Evolutionary conservation across 345 rosid genomes (phyloP).

Genomic region (Excoecaria cochinchinensis): DNA sequence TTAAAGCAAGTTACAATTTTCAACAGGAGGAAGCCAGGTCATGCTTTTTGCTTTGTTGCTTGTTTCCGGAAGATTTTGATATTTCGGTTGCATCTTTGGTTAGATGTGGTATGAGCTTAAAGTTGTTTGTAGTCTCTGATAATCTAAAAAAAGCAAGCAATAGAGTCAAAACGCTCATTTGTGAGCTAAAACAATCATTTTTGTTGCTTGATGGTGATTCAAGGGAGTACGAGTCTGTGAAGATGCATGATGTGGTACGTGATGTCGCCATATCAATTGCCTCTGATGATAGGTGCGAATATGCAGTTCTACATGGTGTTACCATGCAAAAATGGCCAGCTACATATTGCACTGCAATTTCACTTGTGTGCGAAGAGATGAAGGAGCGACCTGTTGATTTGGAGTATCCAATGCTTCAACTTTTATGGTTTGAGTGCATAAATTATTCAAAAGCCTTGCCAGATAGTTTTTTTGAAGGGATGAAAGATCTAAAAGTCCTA

Average conservation of each 20-base stretch:
- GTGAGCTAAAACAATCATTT: background rate
- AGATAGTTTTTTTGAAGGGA: constrained; percentile 4
- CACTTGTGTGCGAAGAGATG: background rate
- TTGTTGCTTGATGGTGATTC: background rate
- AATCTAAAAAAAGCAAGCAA: background rate
- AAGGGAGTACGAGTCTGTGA: background rate
- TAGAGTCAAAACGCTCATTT: background rate
- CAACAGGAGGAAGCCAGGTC: background rate
- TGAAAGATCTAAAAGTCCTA: constrained; percentile 23
- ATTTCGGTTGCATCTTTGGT: constrained; percentile 6
- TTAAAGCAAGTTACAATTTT: constrained; percentile 2
- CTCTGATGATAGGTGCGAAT: background rate
- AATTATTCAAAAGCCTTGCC: background rate
- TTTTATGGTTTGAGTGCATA: background rate
- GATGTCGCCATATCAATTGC: background rate
- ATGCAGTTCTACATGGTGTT: background rate
- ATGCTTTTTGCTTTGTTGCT: constrained; percentile 11
- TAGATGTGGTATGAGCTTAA: constrained; percentile 2
- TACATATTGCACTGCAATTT: background rate
- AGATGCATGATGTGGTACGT: constrained; percentile 11
- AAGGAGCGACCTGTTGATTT: background rate
- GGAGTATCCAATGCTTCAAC: constrained; percentile 15
- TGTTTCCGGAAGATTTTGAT: constrained; percentile 6
- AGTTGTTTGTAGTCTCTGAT: constrained; percentile 4
- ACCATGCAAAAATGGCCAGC: background rate